These are phyloP conservation scores for Penicillium egyptiacum DNA, from an alignment of 495 filamentous ascomycete genomes.

Conservation along the genomic window DNA sequence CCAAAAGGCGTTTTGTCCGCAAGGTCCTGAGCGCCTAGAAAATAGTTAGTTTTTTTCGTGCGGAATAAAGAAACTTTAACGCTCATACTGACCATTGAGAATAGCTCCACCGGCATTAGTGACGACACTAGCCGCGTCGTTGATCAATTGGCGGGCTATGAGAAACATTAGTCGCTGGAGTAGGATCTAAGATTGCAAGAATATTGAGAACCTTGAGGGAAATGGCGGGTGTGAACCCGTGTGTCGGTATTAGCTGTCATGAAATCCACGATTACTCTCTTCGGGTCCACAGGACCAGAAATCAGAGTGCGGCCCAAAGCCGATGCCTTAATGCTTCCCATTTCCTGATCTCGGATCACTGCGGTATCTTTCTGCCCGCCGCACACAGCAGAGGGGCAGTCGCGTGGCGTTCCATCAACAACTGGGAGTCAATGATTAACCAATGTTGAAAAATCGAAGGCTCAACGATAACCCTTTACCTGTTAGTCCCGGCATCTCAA, in stretches of 20 bases:
- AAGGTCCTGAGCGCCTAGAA: slow-evolving; percentile 10
- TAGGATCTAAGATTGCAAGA: neutral
- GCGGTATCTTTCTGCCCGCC: slow-evolving; percentile 44
- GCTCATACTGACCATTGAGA: slow-evolving; percentile 11
- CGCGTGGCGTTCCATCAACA: slow-evolving; percentile 56
- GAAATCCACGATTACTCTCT: slow-evolving; percentile 35
- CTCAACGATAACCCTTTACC: slow-evolving; percentile 16
- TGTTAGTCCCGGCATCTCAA: slow-evolving; percentile 54
- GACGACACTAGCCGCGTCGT: slow-evolving; percentile 16
- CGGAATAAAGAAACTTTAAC: neutral
- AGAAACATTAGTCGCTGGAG: neutral
- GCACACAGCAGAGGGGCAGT: slow-evolving; percentile 53
- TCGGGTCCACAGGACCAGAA: slow-evolving; percentile 52
- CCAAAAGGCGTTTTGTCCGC: slow-evolving; percentile 13
- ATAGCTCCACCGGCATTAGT: slow-evolving; percentile 33
- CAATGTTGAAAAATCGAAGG: neutral
- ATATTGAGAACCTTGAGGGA: neutral
- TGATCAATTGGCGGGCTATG: slow-evolving; percentile 14
- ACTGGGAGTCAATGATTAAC: slow-evolving; percentile 34
- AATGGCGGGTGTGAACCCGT: slow-evolving; percentile 2
- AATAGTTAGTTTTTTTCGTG: neutral
- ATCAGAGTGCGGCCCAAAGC: slow-evolving; percentile 58
- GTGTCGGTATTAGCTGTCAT: slow-evolving; percentile 19
- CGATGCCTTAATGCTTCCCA: slow-evolving; percentile 40
- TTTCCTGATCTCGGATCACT: slow-evolving; percentile 52